Evolutionary conservation across 2,329 filamentous ascomycete genomes (phyloP).

Genomic region (Monilinia polystroma): DNA sequence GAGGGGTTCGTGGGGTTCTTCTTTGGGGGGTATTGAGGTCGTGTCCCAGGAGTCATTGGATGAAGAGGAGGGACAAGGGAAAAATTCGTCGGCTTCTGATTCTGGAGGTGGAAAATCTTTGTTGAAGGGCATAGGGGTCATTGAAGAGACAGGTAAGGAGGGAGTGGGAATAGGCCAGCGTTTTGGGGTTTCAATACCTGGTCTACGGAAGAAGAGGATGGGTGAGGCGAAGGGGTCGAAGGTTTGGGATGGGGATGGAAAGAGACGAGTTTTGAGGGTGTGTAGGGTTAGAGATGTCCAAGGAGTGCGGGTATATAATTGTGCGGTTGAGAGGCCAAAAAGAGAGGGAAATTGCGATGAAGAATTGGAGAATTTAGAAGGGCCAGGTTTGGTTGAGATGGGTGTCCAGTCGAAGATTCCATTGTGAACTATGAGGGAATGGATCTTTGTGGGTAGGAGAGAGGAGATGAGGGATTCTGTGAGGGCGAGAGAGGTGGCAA

Average conservation of each 20-base stretch:
- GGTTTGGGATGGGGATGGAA: constrained; percentile 48
- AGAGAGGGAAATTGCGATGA: background rate
- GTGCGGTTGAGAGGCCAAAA: background rate
- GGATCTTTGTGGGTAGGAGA: constrained; percentile 36
- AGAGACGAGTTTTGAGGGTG: constrained; percentile 47
- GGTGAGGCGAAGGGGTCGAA: constrained; percentile 63
- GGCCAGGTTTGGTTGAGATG: constrained; percentile 51
- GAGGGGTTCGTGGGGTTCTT: constrained; percentile 4
- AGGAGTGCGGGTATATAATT: background rate
- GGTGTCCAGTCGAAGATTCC: constrained; percentile 65
- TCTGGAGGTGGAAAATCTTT: background rate
- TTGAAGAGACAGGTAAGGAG: constrained; percentile 7
- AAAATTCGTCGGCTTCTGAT: background rate
- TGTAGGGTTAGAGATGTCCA: constrained; percentile 34
- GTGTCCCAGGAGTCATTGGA: background rate
- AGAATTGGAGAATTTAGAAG: background rate
- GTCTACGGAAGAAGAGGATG: constrained; percentile 56
- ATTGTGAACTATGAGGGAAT: constrained; percentile 55
- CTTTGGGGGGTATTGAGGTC: background rate
- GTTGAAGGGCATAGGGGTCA: background rate
- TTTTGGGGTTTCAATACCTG: constrained; percentile 42
- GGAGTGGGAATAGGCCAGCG: constrained; percentile 27
- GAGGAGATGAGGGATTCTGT: constrained; percentile 52
- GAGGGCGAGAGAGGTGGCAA: constrained; percentile 57
- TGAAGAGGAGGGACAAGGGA: background rate